Percentiles rank a stretch among this genome's conserved stretches.
These are phyloP conservation scores for Melaleuca quinquenervia DNA, from an alignment of 345 rosid species.

Conservation along the genomic window DNA sequence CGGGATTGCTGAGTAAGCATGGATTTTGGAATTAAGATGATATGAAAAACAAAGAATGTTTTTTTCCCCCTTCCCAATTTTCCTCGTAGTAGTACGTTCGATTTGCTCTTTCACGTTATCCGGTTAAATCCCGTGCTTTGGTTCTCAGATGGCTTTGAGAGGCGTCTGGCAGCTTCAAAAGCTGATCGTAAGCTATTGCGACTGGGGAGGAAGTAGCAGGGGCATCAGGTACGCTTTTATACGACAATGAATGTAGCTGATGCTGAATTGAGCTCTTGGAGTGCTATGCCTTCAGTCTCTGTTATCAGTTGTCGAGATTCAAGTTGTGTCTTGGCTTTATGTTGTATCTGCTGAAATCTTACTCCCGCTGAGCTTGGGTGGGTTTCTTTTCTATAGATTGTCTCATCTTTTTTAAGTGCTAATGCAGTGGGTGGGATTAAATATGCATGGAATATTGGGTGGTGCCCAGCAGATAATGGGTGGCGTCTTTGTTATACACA, in stretches of 20 bases:
- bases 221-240: slow-evolving; percentile 49
- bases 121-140: not conserved
- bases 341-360: not conserved
- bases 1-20: not conserved
- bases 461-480: not conserved
- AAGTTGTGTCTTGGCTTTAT: not conserved
- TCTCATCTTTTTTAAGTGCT: not conserved
- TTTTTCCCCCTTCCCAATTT: not conserved
- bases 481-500: not conserved
- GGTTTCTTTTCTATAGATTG: not conserved
- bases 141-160: slow-evolving; percentile 53
- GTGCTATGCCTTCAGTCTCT: not conserved
- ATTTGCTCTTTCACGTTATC: not conserved
- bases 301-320: not conserved
- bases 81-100: not conserved
- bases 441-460: not conserved
- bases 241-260: not conserved
- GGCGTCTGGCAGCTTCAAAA: slow-evolving; percentile 89
- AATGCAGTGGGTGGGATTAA: not conserved
- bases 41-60: not conserved
- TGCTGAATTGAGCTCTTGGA: not conserved
- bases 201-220: slow-evolving; percentile 95
- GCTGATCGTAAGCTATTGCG: slow-evolving; percentile 69
- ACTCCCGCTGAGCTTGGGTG: not conserved
- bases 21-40: not conserved